Percentiles rank a stretch among this genome's conserved stretches.
phyloP scores from a whole-genome alignment of 2,329 filamentous ascomycete genomes.

The Didymella keratinophila region DNA sequence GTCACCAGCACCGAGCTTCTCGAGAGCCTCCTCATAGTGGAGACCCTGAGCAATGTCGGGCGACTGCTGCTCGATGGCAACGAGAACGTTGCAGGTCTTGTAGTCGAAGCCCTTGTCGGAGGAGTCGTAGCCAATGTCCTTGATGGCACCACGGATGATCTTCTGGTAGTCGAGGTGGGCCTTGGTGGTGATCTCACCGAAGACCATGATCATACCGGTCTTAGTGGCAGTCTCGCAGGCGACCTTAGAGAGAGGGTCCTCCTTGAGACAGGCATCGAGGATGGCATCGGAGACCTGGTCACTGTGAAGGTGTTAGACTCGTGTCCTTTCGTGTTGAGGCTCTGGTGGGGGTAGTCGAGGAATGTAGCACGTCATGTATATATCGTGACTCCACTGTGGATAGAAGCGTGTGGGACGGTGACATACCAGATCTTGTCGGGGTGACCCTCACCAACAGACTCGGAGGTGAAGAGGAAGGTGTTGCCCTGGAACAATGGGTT shows the following conservation, averaged over 20 bases:
- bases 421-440: slow-evolving; percentile 89
- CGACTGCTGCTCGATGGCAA: slow-evolving; percentile 99
- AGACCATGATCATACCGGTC: slow-evolving; percentile 96
- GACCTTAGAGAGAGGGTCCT: slow-evolving; percentile 97
- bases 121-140: slow-evolving; percentile 98
- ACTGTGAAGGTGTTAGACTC: slow-evolving; percentile 52
- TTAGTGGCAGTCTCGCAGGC: slow-evolving; percentile 99
- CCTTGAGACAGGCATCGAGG: slow-evolving; percentile 94
- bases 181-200: slow-evolving; percentile 92
- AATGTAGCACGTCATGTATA: slow-evolving; percentile 19
- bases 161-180: slow-evolving; percentile 97
- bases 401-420: neutral
- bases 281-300: slow-evolving; percentile 99
- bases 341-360: slow-evolving; percentile 7
- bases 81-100: slow-evolving; percentile 99
- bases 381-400: slow-evolving; percentile 1
- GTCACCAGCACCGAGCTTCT: slow-evolving; percentile 98
- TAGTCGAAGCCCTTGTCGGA: slow-evolving; percentile 99
- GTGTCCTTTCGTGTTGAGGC: slow-evolving; percentile 3
- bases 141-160: slow-evolving; percentile 91
- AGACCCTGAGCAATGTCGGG: slow-evolving; percentile 99
- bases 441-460: slow-evolving; percentile 67
- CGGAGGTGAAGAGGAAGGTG: slow-evolving; percentile 60
- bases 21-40: slow-evolving; percentile 95
- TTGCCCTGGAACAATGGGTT: slow-evolving; percentile 38